Base-by-base conservation (phyloP, 2,329 filamentous ascomycete genomes). In the Colletotrichum eremochloae region DNA sequence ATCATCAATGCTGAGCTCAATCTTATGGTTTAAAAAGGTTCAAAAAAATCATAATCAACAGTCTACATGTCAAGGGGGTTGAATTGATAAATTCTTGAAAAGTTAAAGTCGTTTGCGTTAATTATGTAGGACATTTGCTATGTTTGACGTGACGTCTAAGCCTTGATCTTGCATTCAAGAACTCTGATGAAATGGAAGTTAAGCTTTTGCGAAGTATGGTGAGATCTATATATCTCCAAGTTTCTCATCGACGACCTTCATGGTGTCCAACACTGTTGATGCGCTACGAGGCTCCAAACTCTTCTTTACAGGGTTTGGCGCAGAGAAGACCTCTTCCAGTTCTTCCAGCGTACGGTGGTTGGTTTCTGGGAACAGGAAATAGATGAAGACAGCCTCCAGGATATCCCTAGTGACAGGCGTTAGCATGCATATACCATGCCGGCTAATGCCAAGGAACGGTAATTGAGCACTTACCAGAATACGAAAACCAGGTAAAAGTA, bases 261-360 rank as follows among this genome's bases (percentile, higher is more conserved):
- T 74, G 5, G 72, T 74, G 20, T 72, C 65, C 74, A 86, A 76
- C 3, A 86, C 84, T 5, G 84, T 86, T 67, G 80, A 78, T 0
- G 83, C 82, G 71, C 77, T 82, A 63, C 85, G 76, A 78, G 83
- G 83, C 76, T 83, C 80, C 53, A 84, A 73, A 72, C 80, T 73
- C 70, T 84, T 84, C 78, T 82, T 83, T 20, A 86, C 84, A 0
- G 85, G 85, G 75, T 86, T 82, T 2, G 77, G 80, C 0, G 84
- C 82, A n/a, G 81, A 79, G 75, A 87, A 87, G 38, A 90, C 87
- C 67, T 85, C 84, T 9, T 86, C 84, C 67, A 89, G 72, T 76
- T 90, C 87, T 79, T 90, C 88, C 42, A 90, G 81, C 31, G 86
- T 85, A 6, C 83, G 79, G n/a, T 82, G 82, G 76, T 85, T 86